These are phyloP conservation scores for Glarea lozoyensis DNA, from an alignment of 495 filamentous ascomycete species.

Conservation along the genomic window DNA sequence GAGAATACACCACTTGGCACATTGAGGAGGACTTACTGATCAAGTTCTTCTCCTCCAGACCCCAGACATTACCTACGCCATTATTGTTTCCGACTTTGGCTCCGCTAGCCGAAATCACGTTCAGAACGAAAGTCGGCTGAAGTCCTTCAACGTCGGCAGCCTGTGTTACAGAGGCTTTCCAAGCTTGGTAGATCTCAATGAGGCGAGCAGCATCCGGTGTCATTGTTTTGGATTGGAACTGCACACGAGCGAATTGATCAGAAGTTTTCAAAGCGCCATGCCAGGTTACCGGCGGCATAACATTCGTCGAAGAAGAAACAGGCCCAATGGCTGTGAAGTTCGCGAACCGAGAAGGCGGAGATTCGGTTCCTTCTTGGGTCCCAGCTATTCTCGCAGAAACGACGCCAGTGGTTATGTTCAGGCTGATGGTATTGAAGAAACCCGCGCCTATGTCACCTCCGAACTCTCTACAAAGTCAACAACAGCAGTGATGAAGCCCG, in stretches of 20 bases:
- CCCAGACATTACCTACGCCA: slow-evolving; percentile 9
- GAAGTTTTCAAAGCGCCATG: slow-evolving; percentile 2
- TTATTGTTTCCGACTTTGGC: slow-evolving; percentile 7
- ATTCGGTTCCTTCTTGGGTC: slow-evolving; percentile 3
- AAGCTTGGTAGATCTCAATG: slow-evolving; percentile 6
- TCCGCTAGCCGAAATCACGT: slow-evolving; percentile 1
- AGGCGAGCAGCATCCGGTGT: slow-evolving; percentile 4
- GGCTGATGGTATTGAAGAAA: slow-evolving; percentile 3
- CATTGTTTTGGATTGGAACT: slow-evolving; percentile 5
- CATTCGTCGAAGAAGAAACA: background rate
- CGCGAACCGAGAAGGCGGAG: slow-evolving; percentile 7
- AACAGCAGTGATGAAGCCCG: slow-evolving; percentile 4
- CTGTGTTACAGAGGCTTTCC: slow-evolving; percentile 4
- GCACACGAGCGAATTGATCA: slow-evolving; percentile 4
- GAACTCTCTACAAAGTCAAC: background rate
- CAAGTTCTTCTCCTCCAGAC: slow-evolving; percentile 5
- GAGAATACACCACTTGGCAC: background rate
- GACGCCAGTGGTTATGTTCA: slow-evolving; percentile 3
- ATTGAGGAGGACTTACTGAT: slow-evolving; percentile 3
- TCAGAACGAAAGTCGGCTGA: slow-evolving; percentile 10
- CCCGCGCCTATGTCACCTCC: slow-evolving; percentile 6
- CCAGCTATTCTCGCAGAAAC: slow-evolving; percentile 1
- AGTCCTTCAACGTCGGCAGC: slow-evolving; percentile 4
- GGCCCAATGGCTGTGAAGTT: slow-evolving; percentile 6
- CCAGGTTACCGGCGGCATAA: slow-evolving; percentile 1